Percentiles rank a stretch among this genome's conserved stretches.
Conservation (phyloP, 164 flowering plant species). For the Stephania cephalantha region DNA sequence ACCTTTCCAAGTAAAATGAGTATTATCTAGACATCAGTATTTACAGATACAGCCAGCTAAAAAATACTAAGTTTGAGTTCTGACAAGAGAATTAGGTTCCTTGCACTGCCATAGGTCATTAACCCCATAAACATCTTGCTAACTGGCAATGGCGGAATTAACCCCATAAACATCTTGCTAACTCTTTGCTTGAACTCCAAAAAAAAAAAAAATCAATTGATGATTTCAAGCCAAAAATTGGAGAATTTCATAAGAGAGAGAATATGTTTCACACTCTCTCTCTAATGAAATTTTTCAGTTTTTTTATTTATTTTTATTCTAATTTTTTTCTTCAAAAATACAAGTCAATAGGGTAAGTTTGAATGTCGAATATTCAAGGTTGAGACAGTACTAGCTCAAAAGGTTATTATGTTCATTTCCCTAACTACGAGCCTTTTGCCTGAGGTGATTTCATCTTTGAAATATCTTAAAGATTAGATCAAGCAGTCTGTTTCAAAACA, state of each 20-base stretch:
- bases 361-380: too few species aligned
- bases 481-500: not conserved
- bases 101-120: not conserved
- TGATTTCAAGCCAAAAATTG: not conserved
- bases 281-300: too few species aligned
- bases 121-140: not conserved
- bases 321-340: too few species aligned
- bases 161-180: not conserved
- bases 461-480: not conserved
- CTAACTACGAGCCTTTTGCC: not conserved
- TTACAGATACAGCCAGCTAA: not conserved
- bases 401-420: too few species aligned
- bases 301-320: too few species aligned
- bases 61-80: not conserved
- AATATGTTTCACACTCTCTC: too few species aligned
- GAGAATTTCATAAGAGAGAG: not conserved
- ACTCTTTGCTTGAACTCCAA: too few species aligned
- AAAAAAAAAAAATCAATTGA: not conserved
- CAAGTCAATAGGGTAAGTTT: too few species aligned
- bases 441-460: not conserved
- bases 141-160: not conserved
- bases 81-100: not conserved
- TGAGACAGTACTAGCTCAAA: too few species aligned
- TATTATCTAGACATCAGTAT: not conserved
- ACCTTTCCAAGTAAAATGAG: constrained; percentile 37